Evolutionary conservation across 2,329 filamentous ascomycete genomes (phyloP).

Genomic region (Cladobotryum protrusum): DNA sequence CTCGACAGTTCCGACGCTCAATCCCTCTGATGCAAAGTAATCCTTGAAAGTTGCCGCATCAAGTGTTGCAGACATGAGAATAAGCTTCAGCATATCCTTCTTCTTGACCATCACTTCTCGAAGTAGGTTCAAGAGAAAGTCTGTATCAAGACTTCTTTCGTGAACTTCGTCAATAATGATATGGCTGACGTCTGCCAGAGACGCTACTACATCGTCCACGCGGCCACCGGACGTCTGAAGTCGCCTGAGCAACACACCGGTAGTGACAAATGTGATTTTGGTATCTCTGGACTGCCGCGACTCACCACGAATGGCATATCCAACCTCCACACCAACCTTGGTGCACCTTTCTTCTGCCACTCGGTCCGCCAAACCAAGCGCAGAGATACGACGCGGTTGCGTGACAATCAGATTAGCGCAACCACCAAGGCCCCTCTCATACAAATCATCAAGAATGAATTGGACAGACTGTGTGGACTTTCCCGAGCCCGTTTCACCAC

Average conservation of each 20-base stretch:
- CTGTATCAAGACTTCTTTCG: conserved; percentile 88
- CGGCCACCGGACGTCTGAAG: conserved; percentile 84
- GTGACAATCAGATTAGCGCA: conserved; percentile 90
- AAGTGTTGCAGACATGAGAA: conserved; percentile 94
- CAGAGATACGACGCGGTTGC: conserved; percentile 89
- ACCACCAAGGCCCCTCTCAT: conserved; percentile 65
- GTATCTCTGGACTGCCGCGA: conserved; percentile 68
- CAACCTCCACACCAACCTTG: conserved; percentile 77
- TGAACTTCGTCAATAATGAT: conserved; percentile 96
- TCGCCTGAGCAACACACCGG: conserved; percentile 81
- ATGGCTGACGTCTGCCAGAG: conserved; percentile 85
- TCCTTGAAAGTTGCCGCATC: conserved; percentile 78
- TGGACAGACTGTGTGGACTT: conserved; percentile 97
- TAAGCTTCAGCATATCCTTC: conserved; percentile 76
- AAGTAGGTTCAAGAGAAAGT: conserved; percentile 84
- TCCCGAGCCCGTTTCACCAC: conserved; percentile 92
- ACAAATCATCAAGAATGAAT: conserved; percentile 89
- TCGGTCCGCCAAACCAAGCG: conserved; percentile 85
- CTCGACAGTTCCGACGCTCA: conserved; percentile 71
- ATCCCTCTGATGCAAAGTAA: conserved; percentile 68
- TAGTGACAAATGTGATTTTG: conserved; percentile 92
- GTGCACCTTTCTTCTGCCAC: conserved; percentile 88
- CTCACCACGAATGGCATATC: conserved; percentile 87
- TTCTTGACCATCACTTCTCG: conserved; percentile 70
- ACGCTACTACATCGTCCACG: conserved; percentile 71